Percentiles rank a stretch among this genome's conserved stretches.
Conservation (phyloP, 2,329 filamentous ascomycete genomes). For the Arthrinium puccinioides region DNA sequence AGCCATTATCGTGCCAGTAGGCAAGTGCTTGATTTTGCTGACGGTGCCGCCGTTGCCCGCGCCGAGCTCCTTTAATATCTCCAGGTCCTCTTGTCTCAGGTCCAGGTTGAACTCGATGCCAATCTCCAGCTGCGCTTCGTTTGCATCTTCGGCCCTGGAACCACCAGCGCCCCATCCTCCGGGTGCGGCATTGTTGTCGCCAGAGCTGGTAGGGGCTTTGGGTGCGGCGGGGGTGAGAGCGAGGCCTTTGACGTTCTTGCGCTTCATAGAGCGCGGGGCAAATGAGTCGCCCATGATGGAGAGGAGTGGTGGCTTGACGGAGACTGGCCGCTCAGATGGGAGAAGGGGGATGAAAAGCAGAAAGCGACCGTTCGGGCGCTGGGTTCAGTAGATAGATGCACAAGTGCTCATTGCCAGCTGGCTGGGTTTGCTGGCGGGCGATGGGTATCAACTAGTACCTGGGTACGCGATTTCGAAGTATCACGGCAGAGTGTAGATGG, state of each 20-base stretch:
- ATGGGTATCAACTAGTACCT: no score
- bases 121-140: constrained; percentile 72
- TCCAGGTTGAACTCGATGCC: constrained; percentile 96
- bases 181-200: constrained; percentile 50
- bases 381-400: no score
- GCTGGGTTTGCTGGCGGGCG: no score
- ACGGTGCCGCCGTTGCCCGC: constrained; percentile 96
- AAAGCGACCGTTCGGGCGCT: no score
- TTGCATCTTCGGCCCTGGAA: constrained; percentile 42
- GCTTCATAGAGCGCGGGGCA: constrained; percentile 80
- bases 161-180: constrained; percentile 34
- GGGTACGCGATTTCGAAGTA: no score
- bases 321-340: no score
- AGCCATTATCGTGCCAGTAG: constrained; percentile 94
- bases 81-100: constrained; percentile 81
- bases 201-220: constrained; percentile 63
- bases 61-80: constrained; percentile 89
- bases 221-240: constrained; percentile 75
- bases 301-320: no score
- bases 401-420: no score
- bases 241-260: constrained; percentile 97
- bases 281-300: constrained; percentile 60
- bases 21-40: constrained; percentile 93
- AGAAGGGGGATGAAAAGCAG: no score
- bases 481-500: no score